These are phyloP conservation scores for Ophiostoma ulmi DNA, from an alignment of 2,329 filamentous ascomycete genomes.

Conservation along the genomic window DNA sequence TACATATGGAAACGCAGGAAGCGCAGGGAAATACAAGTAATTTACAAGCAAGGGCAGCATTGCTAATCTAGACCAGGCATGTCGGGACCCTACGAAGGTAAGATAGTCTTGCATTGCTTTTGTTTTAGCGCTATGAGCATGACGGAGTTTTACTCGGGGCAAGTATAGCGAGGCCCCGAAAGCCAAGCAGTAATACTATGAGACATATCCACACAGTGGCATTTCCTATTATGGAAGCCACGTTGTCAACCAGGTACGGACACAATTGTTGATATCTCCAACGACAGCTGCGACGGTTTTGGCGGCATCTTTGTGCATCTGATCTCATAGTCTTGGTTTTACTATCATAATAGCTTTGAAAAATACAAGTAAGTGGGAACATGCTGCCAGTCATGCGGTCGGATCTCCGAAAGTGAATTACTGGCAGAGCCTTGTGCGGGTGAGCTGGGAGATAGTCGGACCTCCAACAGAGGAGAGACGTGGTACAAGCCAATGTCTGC, in stretches of 20 bases:
- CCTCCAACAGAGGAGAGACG: background rate
- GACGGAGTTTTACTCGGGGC: conserved; percentile 25
- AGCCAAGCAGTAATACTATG: conserved; percentile 13
- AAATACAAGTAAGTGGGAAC: background rate
- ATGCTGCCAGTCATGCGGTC: background rate
- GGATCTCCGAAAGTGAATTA: background rate
- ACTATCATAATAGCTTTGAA: background rate
- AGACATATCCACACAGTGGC: conserved; percentile 4
- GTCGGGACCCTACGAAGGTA: background rate
- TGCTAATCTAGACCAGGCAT: background rate
- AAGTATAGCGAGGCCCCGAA: conserved; percentile 19
- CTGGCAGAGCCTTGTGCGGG: background rate
- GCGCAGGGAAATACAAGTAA: background rate
- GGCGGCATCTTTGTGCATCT: background rate
- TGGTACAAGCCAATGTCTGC: background rate
- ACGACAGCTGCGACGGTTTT: background rate
- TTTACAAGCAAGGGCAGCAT: background rate
- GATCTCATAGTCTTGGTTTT: background rate
- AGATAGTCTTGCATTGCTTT: background rate
- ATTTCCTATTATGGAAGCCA: conserved; percentile 1
- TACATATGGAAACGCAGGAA: background rate
- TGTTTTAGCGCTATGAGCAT: background rate
- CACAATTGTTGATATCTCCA: too few species aligned
- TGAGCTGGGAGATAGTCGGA: background rate
- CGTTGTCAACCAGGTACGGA: background rate